Evolutionary conservation across 495 filamentous ascomycete genomes (phyloP).

Genomic region (Lophiotrema nucula): DNA sequence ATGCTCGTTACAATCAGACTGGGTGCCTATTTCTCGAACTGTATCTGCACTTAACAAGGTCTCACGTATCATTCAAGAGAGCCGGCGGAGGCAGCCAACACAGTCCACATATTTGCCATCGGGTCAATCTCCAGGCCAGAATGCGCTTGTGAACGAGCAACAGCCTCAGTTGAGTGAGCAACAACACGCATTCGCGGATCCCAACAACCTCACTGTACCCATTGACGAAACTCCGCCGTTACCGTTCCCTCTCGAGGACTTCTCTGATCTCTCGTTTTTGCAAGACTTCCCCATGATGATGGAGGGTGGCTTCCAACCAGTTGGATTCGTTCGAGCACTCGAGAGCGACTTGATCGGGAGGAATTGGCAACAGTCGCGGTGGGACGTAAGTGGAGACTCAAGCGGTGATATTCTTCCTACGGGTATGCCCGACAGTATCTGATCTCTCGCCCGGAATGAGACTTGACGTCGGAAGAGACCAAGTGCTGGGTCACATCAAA

Average conservation of each 20-base stretch:
- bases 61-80: slow-evolving; percentile 2
- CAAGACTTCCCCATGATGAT: background rate
- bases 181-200: background rate
- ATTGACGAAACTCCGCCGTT: background rate
- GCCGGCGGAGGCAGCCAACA: background rate
- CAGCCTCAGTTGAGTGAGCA: background rate
- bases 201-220: background rate
- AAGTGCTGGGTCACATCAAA: too few relatives aligned
- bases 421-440: too few relatives aligned
- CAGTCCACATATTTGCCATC: background rate
- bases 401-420: too few relatives aligned
- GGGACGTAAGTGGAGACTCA: slow-evolving; percentile 15
- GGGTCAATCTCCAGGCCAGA: background rate
- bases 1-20: background rate
- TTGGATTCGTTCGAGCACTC: slow-evolving; percentile 7
- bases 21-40: slow-evolving; percentile 1
- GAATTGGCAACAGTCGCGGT: slow-evolving; percentile 17
- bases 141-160: background rate
- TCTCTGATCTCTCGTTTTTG: background rate
- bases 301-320: background rate
- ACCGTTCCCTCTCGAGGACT: background rate
- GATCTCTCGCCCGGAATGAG: too few relatives aligned
- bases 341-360: slow-evolving; percentile 16
- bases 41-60: slow-evolving; percentile 19
- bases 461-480: too few relatives aligned